A percentile compares a stretch with the other conserved stretches of the same genome.
Evolutionary conservation across 1,139 yeast genomes (phyloP).

Genomic region (Debaryomyces udenii): DNA sequence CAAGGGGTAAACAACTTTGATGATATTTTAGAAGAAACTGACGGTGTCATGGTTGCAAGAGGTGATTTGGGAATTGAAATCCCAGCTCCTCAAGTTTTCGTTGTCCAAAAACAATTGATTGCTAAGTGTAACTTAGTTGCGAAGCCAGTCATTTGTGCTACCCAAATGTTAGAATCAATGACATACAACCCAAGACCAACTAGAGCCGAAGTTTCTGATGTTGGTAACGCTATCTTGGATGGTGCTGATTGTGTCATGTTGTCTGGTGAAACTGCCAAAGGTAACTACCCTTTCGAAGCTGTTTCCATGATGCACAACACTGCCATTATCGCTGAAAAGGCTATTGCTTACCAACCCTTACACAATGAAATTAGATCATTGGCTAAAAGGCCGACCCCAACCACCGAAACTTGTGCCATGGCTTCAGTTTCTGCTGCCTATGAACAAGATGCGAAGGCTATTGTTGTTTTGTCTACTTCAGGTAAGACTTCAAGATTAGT

Average conservation of each 20-base stretch:
- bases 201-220: conserved; percentile 99
- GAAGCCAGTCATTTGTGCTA: conserved; percentile 99
- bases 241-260: conserved; percentile 99
- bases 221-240: conserved; percentile 97
- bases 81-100: conserved; percentile 98
- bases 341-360: conserved; percentile 85
- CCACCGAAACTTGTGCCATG: conserved; percentile 96
- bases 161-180: conserved; percentile 99
- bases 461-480: conserved; percentile 91
- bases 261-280: conserved; percentile 99
- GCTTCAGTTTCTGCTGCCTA: conserved; percentile 96
- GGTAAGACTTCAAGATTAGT: conserved; percentile 96
- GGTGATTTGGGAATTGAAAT: conserved; percentile 99
- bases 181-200: conserved; percentile 99
- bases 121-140: conserved; percentile 99
- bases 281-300: conserved; percentile 96
- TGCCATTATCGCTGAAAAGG: conserved; percentile 94
- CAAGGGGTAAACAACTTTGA: conserved; percentile 99
- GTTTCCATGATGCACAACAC: conserved; percentile 99
- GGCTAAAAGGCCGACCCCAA: conserved; percentile 86
- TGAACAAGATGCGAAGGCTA: conserved; percentile 97
- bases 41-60: conserved; percentile 99
- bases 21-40: conserved; percentile 90
- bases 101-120: conserved; percentile 97
- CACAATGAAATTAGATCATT: conserved; percentile 88